Evolutionary conservation across 2,329 filamentous ascomycete species (phyloP), one percentile per base, ranked within the genome.

Genomic region (Ophiostoma piceae): DNA sequence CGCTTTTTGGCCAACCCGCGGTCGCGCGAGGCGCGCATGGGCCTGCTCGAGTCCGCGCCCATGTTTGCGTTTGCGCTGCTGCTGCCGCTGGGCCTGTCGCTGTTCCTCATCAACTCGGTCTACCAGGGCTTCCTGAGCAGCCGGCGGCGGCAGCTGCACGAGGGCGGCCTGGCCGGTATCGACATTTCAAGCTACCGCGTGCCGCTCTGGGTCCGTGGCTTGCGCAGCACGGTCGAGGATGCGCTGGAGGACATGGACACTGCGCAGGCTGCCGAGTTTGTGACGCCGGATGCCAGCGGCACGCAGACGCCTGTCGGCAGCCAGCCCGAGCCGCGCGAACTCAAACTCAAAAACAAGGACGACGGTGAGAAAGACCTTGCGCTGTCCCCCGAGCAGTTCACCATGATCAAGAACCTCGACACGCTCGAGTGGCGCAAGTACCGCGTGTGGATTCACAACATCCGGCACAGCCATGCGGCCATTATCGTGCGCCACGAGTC

Each of bases 401-500:
- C 86, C 67, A 97, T 97, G 87, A 91, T 97, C 72, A 84, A 90
- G 39, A 86, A 88, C 11, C 82, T 98, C 67, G 88, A 98, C 75
- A 77, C 78, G n/a, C 77, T 89, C 1, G 83, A 84, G 4, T 90
- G 87, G 85, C 82, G 83, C 66, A 90, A 89, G 77, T 89, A 87
- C 73, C 86, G 84, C 0, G 87, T 94, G 3, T 89, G 90, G 79
- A 94, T 95, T 54, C 90, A 90, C 73, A 90, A 93, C 6, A 84
- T 88, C 69, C 81, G 84, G n/a, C 92, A 97, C 77, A 92, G 87
- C 71, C 94, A 98, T 78, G 94, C 94, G 0, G 94, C 94, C 2
- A 96, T 98, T 66, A 92, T 98, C 73, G 88, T 96, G 47, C 86
- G 94, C 51, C 86, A 83, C 71, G 86, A 90, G 54, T 88, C 87